Base-by-base conservation (phyloP, 2,329 filamentous ascomycete species). In the Curvularia hawaiiensis region DNA sequence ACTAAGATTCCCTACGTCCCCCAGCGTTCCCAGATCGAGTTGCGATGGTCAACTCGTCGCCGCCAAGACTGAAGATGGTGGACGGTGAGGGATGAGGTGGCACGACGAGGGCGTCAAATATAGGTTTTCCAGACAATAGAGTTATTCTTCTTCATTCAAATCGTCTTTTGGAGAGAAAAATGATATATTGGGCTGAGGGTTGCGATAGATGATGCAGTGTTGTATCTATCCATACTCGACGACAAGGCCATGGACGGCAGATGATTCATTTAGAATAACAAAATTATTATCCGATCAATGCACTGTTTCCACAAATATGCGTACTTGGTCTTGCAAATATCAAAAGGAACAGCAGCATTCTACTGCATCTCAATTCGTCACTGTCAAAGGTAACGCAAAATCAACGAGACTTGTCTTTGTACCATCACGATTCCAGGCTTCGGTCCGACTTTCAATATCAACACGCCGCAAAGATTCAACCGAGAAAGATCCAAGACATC, bases 41-140 rank as follows among this genome's bases (percentile, higher is more conserved):
- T 56, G 31, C 18, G 30, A 41, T 54, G 47, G 50, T 43, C 28
- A 43, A 51, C 59, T 62, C 59, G 40, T 60, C 57, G 58, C 35
- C 58, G 63, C 63, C 63, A 64, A 66, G 63, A 57, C 54, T 26
- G 40, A 22, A 33, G 43, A 40, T 18, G 33, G 43, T 31, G 41
- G 46, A 55, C 20, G 40, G 41, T 38, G 46, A 53, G 20, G 41
- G 22, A 30, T 31, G 31, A 24, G 44, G 30, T 33, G 24, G 28
- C 39, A 24, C 41, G 44, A 50, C 22, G 10, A 41, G 16, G 3
- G 51, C 26, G 24, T 24, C 11, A 7, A 22, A 6, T 11, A 39
- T 16, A 2, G 8, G 1, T 33, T n/a, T 24, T n/a, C 2, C 6
- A 31, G 10, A n/a, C 4, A 3, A 16, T 7, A 7, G 10, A 3